A percentile compares a stretch with the other conserved stretches of the same genome.
phyloP scores from a whole-genome alignment of 805 yeast species.

The Yamadazyma tumulicola region DNA sequence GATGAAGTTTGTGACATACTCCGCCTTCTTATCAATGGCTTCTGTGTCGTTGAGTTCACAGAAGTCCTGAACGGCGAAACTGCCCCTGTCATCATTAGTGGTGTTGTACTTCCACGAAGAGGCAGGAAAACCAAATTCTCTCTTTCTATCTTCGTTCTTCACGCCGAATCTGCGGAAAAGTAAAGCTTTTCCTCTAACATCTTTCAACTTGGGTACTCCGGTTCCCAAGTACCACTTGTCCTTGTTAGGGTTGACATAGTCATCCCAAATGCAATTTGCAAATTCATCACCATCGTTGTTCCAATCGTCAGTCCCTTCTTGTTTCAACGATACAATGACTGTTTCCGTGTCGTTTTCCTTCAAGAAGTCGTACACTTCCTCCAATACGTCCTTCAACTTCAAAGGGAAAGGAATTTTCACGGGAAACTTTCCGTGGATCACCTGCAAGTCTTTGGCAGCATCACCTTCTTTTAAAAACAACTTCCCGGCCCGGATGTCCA shows the following conservation, averaged over 20 bases:
- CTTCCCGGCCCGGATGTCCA: conserved; percentile 64
- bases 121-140: conserved; percentile 65
- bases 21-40: conserved; percentile 55
- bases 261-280: conserved; percentile 56
- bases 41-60: conserved; percentile 55
- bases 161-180: conserved; percentile 73
- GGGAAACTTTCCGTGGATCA: conserved; percentile 75
- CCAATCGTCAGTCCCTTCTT: conserved; percentile 71
- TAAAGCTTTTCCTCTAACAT: conserved; percentile 62
- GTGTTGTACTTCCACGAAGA: conserved; percentile 64
- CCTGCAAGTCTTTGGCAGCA: conserved; percentile 53
- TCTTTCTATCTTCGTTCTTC: conserved; percentile 37
- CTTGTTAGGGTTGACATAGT: conserved; percentile 46
- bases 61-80: conserved; percentile 67
- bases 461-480: conserved; percentile 51
- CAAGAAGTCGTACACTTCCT: conserved; percentile 59
- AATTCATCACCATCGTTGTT: conserved; percentile 62
- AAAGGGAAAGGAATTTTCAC: conserved; percentile 58
- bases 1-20: conserved; percentile 54
- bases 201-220: conserved; percentile 55
- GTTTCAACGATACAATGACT: conserved; percentile 66
- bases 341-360: conserved; percentile 52
- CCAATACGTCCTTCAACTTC: conserved; percentile 47
- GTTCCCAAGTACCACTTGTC: conserved; percentile 59
- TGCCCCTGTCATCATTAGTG: conserved; percentile 60